Evolutionary conservation across 495 filamentous ascomycete species (phyloP).

Genomic region (Penicillium goetzii): DNA sequence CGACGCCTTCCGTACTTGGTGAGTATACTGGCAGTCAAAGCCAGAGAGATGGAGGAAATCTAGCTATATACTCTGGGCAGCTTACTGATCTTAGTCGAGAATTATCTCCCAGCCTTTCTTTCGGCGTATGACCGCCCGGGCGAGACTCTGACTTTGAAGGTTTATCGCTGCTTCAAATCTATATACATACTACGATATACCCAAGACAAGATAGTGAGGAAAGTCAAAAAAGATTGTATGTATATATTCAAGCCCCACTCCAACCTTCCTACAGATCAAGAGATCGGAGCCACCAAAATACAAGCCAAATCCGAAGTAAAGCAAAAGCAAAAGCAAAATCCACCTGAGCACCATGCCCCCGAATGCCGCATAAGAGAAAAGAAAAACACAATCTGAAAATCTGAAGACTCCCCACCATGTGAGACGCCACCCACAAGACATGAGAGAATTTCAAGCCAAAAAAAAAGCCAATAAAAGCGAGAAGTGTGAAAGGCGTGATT

Average conservation of each 20-base stretch:
- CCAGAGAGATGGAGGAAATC: neutral
- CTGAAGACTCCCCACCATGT: slow-evolving; percentile 20
- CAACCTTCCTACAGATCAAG: slow-evolving; percentile 9
- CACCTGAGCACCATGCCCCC: slow-evolving; percentile 30
- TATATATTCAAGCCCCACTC: slow-evolving; percentile 16
- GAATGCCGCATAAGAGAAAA: slow-evolving; percentile 25
- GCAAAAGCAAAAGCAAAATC: slow-evolving; percentile 19
- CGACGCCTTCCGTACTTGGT: neutral
- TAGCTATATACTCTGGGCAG: too few species aligned
- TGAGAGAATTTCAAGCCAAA: neutral
- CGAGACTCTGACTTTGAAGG: too few species aligned
- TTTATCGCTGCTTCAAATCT: too few species aligned
- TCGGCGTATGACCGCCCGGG: too few species aligned
- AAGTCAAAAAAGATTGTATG: slow-evolving; percentile 14
- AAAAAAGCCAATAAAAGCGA: neutral
- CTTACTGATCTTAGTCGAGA: too few species aligned
- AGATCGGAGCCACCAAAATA: slow-evolving; percentile 7
- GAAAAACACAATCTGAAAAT: slow-evolving; percentile 10
- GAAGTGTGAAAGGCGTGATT: slow-evolving; percentile 20
- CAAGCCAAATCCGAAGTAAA: slow-evolving; percentile 12
- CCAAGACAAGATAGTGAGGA: neutral
- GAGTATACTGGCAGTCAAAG: neutral
- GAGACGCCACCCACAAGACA: slow-evolving; percentile 29
- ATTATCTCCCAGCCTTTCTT: too few species aligned
- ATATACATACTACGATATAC: too few species aligned